Evolutionary conservation across 2,329 filamentous ascomycete genomes (phyloP).

Genomic region (Xylariaceae sp.): DNA sequence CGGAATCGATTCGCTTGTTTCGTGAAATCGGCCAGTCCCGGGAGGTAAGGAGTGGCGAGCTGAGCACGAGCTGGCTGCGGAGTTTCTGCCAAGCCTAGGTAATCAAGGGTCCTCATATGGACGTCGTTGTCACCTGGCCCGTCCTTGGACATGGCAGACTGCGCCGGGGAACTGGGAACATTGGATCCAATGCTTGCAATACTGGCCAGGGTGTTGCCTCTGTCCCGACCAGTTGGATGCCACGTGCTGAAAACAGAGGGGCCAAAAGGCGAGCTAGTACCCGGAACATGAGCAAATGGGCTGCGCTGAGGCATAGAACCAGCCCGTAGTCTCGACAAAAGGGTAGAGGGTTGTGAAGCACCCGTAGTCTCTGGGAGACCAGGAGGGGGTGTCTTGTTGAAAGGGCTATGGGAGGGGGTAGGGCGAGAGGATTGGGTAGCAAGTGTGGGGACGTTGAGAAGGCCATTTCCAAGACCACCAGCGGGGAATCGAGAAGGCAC

Average conservation of each 20-base stretch:
- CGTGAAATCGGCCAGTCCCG: constrained; percentile 69
- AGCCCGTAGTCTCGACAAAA: constrained; percentile 80
- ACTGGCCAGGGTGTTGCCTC: constrained; percentile 77
- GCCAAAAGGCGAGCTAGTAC: constrained; percentile 67
- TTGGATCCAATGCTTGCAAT: constrained; percentile 87
- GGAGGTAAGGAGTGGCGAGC: constrained; percentile 68
- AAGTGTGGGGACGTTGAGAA: constrained; percentile 50
- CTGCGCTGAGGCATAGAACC: constrained; percentile 91
- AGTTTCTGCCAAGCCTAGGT: constrained; percentile 89
- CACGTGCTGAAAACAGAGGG: constrained; percentile 88
- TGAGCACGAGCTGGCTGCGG: constrained; percentile 74
- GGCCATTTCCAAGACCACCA: constrained; percentile 58
- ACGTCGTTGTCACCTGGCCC: constrained; percentile 82
- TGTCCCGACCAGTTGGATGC: constrained; percentile 66
- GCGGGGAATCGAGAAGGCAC: constrained; percentile 93
- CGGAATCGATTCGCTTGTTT: constrained; percentile 82
- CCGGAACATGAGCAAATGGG: constrained; percentile 55
- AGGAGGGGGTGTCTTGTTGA: constrained; percentile 66
- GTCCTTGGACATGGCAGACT: constrained; percentile 81
- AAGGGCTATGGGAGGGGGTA: constrained; percentile 82
- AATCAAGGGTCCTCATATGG: constrained; percentile 84
- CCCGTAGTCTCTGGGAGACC: constrained; percentile 45
- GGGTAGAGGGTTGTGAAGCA: constrained; percentile 58
- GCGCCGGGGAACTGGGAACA: constrained; percentile 77
- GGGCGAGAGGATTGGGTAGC: constrained; percentile 76